Conservation (phyloP, 208 protist genomes). For the Naegleria fowleri region DNA sequence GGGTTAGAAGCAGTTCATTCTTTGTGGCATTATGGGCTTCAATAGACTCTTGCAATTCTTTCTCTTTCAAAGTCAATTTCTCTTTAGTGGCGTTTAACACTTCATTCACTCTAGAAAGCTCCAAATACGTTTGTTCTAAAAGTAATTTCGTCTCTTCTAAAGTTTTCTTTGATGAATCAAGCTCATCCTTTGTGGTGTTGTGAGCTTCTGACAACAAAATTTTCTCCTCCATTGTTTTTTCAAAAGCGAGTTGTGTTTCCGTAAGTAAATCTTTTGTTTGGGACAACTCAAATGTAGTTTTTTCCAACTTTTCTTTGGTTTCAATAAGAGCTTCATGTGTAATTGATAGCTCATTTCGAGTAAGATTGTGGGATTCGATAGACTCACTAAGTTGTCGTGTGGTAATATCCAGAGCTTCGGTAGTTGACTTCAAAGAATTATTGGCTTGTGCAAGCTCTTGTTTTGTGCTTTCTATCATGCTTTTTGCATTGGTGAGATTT, state of each 20-base stretch:
- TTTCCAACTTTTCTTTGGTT: not conserved
- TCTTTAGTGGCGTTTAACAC: not conserved
- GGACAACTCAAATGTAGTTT: not conserved
- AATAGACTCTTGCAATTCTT: not conserved
- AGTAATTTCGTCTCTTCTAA: not conserved
- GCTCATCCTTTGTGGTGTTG: too few relatives aligned
- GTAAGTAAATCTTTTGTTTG: not conserved
- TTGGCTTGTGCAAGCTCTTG: not conserved
- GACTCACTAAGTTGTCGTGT: not conserved
- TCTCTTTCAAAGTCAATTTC: not conserved
- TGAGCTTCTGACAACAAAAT: too few relatives aligned
- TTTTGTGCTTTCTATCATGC: not conserved
- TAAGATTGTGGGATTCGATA: not conserved
- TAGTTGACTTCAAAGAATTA: not conserved
- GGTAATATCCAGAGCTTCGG: not conserved
- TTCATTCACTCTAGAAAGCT: not conserved
- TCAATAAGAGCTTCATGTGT: not conserved
- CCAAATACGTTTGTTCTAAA: not conserved
- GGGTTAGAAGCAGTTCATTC: not conserved
- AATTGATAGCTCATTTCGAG: not conserved
- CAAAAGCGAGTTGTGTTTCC: not conserved
- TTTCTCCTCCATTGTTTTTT: too few relatives aligned
- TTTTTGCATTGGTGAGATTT: not conserved
- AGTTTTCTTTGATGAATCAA: not conserved
- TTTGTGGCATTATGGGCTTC: not conserved